These are phyloP conservation scores for Barnettozyma populi DNA, from an alignment of 805 yeast genomes.

Conservation along the genomic window DNA sequence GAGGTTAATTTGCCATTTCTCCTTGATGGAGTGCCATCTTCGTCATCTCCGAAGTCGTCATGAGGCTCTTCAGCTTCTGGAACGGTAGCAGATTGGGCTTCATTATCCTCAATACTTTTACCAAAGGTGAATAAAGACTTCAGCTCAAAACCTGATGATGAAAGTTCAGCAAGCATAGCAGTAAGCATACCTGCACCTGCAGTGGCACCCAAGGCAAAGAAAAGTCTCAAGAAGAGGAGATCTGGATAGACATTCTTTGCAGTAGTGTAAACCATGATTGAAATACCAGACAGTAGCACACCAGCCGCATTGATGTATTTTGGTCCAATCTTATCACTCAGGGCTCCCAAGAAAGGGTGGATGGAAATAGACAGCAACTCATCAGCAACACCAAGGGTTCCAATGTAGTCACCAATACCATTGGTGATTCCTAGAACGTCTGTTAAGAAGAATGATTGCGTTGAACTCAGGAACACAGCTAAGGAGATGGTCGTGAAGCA, in stretches of 20 bases:
- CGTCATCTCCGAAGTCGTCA: slow-evolving; percentile 8
- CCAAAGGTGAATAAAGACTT: slow-evolving; percentile 18
- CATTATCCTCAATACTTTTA: slow-evolving; percentile 6
- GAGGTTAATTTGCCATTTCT: slow-evolving; percentile 55
- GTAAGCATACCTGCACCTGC: slow-evolving; percentile 53
- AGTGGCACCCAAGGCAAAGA: slow-evolving; percentile 59
- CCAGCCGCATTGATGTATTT: slow-evolving; percentile 46
- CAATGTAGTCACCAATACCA: slow-evolving; percentile 40
- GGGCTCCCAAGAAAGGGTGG: slow-evolving; percentile 60
- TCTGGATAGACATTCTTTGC: slow-evolving; percentile 42
- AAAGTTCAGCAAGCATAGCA: slow-evolving; percentile 51
- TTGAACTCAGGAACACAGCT: slow-evolving; percentile 37
- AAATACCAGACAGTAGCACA: slow-evolving; percentile 40
- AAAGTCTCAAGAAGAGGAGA: slow-evolving; percentile 42
- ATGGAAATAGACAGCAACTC: slow-evolving; percentile 48
- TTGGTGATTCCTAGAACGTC: slow-evolving; percentile 29
- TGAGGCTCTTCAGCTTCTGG: slow-evolving; percentile 5
- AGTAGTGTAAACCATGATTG: slow-evolving; percentile 46
- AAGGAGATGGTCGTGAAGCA: slow-evolving; percentile 37
- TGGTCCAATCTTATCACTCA: slow-evolving; percentile 59
- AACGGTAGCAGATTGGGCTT: neutral
- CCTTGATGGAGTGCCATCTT: slow-evolving; percentile 13
- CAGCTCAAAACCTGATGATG: slow-evolving; percentile 38
- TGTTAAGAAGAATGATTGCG: slow-evolving; percentile 40
- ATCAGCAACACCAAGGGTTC: slow-evolving; percentile 50